A percentile compares a stretch with the other conserved stretches of the same genome.
Evolutionary conservation across 2,329 filamentous ascomycete species (phyloP).

Genomic region (Xylariaceae sp.): DNA sequence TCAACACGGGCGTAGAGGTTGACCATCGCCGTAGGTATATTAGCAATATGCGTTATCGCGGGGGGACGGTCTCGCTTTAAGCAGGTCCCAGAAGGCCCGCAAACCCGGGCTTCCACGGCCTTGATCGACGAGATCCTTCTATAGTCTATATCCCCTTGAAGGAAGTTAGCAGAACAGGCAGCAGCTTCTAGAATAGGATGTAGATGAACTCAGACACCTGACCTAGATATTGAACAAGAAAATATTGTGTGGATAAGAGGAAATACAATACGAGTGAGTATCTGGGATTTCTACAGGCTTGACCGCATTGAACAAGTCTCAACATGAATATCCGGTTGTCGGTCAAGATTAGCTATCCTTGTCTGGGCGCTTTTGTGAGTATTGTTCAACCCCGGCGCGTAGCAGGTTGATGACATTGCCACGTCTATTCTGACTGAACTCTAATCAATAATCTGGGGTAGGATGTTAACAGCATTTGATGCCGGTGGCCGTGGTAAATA

Average conservation of each 20-base stretch:
- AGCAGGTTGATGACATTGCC: no score
- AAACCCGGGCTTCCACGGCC: background rate
- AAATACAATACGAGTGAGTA: background rate
- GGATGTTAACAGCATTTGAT: background rate
- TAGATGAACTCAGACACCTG: no score
- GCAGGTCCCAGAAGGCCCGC: background rate
- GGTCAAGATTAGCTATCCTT: background rate
- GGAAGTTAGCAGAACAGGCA: background rate
- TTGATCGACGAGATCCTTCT: background rate
- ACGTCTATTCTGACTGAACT: background rate
- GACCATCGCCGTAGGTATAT: background rate
- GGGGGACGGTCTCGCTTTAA: background rate
- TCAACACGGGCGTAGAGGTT: background rate
- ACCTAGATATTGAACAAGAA: no score
- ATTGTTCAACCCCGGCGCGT: background rate
- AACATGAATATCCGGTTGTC: background rate
- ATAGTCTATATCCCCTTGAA: background rate
- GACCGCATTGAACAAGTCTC: background rate
- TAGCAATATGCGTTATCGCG: background rate
- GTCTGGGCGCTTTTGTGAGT: background rate
- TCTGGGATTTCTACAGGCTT: background rate
- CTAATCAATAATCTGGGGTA: background rate
- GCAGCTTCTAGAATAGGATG: no score
- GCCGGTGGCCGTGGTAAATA: background rate
- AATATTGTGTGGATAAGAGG: background rate